Conservation (phyloP, 2,329 filamentous ascomycete species). For the Stylonectria norvegica region DNA sequence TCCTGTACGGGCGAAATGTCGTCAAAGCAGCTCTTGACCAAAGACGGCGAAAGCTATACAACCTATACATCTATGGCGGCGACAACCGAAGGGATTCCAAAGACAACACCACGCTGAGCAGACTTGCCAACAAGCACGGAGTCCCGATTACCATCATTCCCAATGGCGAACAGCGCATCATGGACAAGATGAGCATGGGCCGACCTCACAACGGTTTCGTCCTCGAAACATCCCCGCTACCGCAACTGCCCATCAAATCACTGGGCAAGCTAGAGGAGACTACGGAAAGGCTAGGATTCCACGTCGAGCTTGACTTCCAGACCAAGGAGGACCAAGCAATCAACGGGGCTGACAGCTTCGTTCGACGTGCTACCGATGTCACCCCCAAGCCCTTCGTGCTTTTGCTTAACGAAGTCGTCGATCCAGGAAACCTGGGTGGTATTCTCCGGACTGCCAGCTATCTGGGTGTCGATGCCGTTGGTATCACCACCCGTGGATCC, state of each 20-base stretch:
- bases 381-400: slow-evolving; percentile 65
- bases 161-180: slow-evolving; percentile 60
- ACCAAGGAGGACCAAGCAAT: slow-evolving; percentile 69
- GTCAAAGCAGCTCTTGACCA: slow-evolving; percentile 73
- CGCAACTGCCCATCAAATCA: slow-evolving; percentile 62
- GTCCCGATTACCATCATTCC: slow-evolving; percentile 57
- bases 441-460: slow-evolving; percentile 88
- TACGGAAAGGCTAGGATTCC: slow-evolving; percentile 49
- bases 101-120: slow-evolving; percentile 43
- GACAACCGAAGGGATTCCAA: slow-evolving; percentile 50
- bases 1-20: slow-evolving; percentile 80
- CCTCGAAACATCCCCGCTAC: slow-evolving; percentile 81
- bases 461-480: slow-evolving; percentile 82
- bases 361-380: slow-evolving; percentile 28
- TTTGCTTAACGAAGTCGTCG: slow-evolving; percentile 71
- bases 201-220: slow-evolving; percentile 89
- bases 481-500: slow-evolving; percentile 69
- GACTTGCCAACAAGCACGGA: slow-evolving; percentile 45
- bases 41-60: slow-evolving; percentile 71
- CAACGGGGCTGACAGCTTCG: slow-evolving; percentile 63
- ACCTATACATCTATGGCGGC: slow-evolving; percentile 71
- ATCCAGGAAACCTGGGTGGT: slow-evolving; percentile 86
- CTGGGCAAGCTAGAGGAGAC: slow-evolving; percentile 50
- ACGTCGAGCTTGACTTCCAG: slow-evolving; percentile 61
- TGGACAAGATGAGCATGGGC: slow-evolving; percentile 79